These are phyloP conservation scores for Aspergillus costaricaensis DNA, from an alignment of 2,329 filamentous ascomycete species.

Conservation along the genomic window DNA sequence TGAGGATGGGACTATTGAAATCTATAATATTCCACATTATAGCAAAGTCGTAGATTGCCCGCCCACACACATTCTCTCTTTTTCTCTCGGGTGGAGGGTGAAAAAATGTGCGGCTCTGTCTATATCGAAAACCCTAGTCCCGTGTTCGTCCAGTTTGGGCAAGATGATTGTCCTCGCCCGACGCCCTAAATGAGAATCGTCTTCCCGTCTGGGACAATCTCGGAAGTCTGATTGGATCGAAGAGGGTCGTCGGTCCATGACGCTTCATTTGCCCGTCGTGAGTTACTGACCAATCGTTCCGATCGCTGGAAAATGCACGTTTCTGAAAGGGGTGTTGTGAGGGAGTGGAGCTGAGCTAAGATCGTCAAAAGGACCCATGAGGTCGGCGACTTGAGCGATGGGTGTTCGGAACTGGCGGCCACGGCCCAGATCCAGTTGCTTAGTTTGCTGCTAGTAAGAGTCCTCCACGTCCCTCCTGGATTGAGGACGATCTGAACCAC, in stretches of 20 bases:
- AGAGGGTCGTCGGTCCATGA: constrained; percentile 13
- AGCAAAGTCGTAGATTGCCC: no score
- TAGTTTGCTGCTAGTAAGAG: constrained; percentile 6
- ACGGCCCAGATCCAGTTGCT: constrained; percentile 16
- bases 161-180: constrained; percentile 18
- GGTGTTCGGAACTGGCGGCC: constrained; percentile 19
- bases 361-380: constrained; percentile 22
- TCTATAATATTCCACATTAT: constrained; percentile 8
- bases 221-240: constrained; percentile 21
- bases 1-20: constrained; percentile 2
- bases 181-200: constrained; percentile 21
- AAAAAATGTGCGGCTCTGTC: constrained; percentile 23
- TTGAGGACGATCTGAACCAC: constrained; percentile 23
- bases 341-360: constrained; percentile 19
- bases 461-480: constrained; percentile 3
- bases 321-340: constrained; percentile 17
- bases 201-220: constrained; percentile 19
- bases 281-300: constrained; percentile 20
- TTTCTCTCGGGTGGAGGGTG: no score
- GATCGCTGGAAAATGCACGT: constrained; percentile 18
- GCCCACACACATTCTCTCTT: no score
- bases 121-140: constrained; percentile 4
- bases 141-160: constrained; percentile 19
- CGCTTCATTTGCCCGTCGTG: constrained; percentile 24
- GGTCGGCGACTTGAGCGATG: constrained; percentile 14